Percentiles rank a stretch among this genome's conserved stretches.
Evolutionary conservation across 179 eudicot species (phyloP).

Genomic region (Amaranthus tricolor): DNA sequence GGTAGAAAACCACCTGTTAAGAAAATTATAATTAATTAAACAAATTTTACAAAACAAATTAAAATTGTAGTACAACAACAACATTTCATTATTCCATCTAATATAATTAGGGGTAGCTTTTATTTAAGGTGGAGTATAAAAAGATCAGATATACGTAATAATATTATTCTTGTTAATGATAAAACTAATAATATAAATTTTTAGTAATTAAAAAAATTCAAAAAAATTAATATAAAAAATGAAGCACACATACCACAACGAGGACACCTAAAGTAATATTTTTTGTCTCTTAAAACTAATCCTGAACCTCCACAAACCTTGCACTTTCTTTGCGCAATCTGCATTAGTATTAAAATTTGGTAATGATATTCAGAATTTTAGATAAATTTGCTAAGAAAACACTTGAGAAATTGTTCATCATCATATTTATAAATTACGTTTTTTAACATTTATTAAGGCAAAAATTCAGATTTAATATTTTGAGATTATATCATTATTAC

Average conservation of each 20-base stretch:
- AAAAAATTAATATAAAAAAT: not conserved
- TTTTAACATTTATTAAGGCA: too few relatives aligned
- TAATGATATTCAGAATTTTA: not conserved
- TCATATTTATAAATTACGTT: too few relatives aligned
- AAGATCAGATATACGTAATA: too few relatives aligned
- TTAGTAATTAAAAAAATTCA: too few relatives aligned
- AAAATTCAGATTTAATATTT: too few relatives aligned
- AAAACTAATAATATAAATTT: too few relatives aligned
- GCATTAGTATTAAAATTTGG: not conserved
- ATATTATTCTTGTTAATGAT: too few relatives aligned
- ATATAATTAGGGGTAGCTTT: too few relatives aligned
- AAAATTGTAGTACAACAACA: not conserved
- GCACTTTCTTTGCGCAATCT: constrained; percentile 75
- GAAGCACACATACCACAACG: constrained; percentile 51
- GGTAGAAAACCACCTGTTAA: constrained; percentile 86
- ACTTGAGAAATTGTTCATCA: too few relatives aligned
- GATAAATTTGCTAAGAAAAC: too few relatives aligned
- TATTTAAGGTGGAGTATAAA: too few relatives aligned
- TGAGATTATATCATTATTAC: too few relatives aligned
- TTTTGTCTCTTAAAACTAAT: constrained; percentile 69
- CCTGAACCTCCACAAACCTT: constrained; percentile 77
- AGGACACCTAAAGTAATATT: constrained; percentile 79
- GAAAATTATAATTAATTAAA: not conserved
- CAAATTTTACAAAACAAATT: not conserved
- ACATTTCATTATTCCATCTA: not conserved